These are phyloP conservation scores for Pseudogymnoascus sp. DNA, from an alignment of 2,329 filamentous ascomycete genomes.

Conservation along the genomic window DNA sequence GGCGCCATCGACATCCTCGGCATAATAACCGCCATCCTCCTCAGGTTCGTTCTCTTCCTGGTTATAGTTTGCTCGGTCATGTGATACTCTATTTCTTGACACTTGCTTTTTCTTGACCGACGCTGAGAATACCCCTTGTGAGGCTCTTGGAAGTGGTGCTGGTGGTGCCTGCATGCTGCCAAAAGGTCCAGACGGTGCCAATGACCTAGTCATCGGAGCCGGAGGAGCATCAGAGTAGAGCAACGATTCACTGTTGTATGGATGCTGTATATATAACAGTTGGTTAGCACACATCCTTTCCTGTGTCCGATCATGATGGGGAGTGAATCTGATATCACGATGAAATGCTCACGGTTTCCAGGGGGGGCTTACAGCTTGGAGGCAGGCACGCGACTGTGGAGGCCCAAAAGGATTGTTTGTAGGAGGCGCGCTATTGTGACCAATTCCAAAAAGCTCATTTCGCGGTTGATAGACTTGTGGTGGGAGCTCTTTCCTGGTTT, in stretches of 20 bases:
- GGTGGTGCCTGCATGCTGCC: not conserved
- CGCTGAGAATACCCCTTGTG: not conserved
- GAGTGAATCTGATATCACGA: not conserved
- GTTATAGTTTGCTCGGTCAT: no score
- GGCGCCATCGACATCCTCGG: conserved; percentile 15
- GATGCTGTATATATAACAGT: not conserved
- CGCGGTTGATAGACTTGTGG: conserved; percentile 27
- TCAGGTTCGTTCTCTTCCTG: conserved; percentile 15
- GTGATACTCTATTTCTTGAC: no score
- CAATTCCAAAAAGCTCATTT: conserved; percentile 30
- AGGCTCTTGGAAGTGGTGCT: not conserved
- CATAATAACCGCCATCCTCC: conserved; percentile 7
- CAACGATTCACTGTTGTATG: not conserved
- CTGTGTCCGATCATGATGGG: not conserved
- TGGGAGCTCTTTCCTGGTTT: conserved; percentile 25
- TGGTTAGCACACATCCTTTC: not conserved
- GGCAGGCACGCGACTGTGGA: not conserved
- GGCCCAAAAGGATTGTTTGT: not conserved
- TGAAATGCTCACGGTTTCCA: not conserved
- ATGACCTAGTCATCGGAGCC: not conserved
- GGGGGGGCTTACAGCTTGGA: not conserved
- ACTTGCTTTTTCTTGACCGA: not conserved
- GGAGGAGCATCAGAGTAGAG: not conserved
- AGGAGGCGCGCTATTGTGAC: not conserved
- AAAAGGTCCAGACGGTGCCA: no score